Conservation (phyloP, 78 protist species). For the Guillardia theta region DNA sequence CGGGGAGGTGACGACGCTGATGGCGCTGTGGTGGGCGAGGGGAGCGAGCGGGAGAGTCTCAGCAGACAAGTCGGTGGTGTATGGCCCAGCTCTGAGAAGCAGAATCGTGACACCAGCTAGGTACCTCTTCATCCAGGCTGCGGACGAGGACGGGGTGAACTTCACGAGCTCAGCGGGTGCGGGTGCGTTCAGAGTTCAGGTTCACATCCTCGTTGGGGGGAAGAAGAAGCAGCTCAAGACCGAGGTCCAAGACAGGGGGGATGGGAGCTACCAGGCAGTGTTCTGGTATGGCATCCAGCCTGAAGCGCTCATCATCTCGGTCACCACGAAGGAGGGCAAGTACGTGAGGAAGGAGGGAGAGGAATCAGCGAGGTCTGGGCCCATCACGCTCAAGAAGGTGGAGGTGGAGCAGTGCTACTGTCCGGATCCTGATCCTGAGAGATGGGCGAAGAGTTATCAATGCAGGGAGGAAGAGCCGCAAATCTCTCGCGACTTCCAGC, state of each 20-base stretch:
- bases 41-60: not conserved
- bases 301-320: not conserved
- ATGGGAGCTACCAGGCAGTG: not conserved
- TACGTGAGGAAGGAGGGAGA: not conserved
- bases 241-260: not conserved
- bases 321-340: not conserved
- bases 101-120: not conserved
- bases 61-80: not conserved
- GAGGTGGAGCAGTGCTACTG: constrained; percentile 28
- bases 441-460: not conserved
- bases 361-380: too few relatives aligned
- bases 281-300: constrained; percentile 10
- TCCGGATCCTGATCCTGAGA: not conserved
- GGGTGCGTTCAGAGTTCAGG: not conserved
- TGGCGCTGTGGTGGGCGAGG: too few relatives aligned
- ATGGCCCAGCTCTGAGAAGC: not conserved
- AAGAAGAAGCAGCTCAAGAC: not conserved
- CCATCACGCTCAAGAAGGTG: not conserved
- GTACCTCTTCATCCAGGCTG: not conserved
- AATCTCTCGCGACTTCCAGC: not conserved
- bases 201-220: not conserved
- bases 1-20: too few relatives aligned
- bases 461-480: constrained; percentile 3
- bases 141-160: not conserved
- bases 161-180: not conserved